Base-by-base conservation (phyloP, 345 rosid species). In the Hibiscus mutabilis region DNA sequence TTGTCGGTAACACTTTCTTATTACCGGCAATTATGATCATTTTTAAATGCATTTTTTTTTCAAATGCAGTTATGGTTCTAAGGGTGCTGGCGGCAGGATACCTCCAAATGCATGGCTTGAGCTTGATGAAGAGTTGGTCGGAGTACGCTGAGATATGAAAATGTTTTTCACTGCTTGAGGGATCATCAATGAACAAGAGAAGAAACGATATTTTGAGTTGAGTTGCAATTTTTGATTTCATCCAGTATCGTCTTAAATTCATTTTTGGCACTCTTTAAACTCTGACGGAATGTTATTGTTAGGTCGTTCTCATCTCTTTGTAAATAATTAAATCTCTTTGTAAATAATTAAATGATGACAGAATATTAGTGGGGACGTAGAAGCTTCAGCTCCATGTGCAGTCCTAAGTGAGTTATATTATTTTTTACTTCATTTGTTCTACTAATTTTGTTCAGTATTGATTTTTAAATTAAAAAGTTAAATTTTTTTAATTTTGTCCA, bases 21-120 rank as follows among this genome's bases (percentile, higher is more conserved):
- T 52, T 16, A 21, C 52, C 24, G 21, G 58, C 5, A 42, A 72
- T 49, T 1, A 7, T 31, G 69, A 21, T 49, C 12, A 1, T 49
- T 46, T 49, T 47, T 49, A 63, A 3, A 29, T 55, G 37, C 24
- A 40, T 6, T 55, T 55, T 55, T 10, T 57, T 27, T 46, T 69
- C 21, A 40, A 13, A 22, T 79, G 60, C 84, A 88, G 93, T 61
- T 88, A 86, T 73, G 91, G 93, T 33, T 8, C 57, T 2, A 0
- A 53, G 6, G 89, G 91, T 67, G 84, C 78, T 71, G 86, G 85
- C 21, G 51, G 66, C 22, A 53, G 66, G 69, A 84, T 88, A 57
- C 89, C 89, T 11, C 86, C 90, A 4, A 82, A 90, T 12, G 73
- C 91, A 3, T 90, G 91, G 91, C 84, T 90, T 52, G 67, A 75